Evolutionary conservation across 305 asterid genomes (phyloP).

Genomic region (Solanum hybrid): DNA sequence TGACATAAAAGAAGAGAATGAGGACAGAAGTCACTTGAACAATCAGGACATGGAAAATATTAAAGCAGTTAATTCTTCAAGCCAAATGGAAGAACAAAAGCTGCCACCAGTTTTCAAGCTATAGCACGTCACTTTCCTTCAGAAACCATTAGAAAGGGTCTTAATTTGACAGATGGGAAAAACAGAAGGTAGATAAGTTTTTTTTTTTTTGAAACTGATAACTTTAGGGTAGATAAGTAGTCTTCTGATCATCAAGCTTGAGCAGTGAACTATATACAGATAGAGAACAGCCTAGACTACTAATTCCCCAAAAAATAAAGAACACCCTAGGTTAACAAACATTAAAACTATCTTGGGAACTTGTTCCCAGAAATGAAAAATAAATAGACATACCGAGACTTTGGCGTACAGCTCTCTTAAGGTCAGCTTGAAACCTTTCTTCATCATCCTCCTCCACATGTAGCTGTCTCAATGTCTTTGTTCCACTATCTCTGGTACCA

Average conservation of each 20-base stretch:
- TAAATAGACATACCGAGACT: conserved; percentile 58
- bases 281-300: background rate
- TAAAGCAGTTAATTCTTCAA: background rate
- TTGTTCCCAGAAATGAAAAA: conserved; percentile 1
- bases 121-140: background rate
- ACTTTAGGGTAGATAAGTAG: background rate
- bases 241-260: background rate
- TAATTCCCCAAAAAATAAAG: background rate
- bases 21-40: background rate
- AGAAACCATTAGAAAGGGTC: background rate
- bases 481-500: conserved; percentile 41
- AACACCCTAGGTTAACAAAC: background rate
- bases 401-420: conserved; percentile 78
- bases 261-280: background rate
- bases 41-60: background rate
- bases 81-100: background rate
- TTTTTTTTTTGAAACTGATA: too few relatives aligned
- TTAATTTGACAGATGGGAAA: background rate
- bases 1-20: conserved; percentile 9
- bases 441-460: conserved; percentile 83
- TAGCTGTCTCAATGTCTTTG: conserved; percentile 54
- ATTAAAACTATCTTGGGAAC: background rate
- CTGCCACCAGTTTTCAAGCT: background rate
- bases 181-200: background rate
- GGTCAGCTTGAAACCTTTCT: conserved; percentile 93